These are phyloP conservation scores for Jamesozyma rosinii DNA, from an alignment of 805 yeast species.

Conservation along the genomic window DNA sequence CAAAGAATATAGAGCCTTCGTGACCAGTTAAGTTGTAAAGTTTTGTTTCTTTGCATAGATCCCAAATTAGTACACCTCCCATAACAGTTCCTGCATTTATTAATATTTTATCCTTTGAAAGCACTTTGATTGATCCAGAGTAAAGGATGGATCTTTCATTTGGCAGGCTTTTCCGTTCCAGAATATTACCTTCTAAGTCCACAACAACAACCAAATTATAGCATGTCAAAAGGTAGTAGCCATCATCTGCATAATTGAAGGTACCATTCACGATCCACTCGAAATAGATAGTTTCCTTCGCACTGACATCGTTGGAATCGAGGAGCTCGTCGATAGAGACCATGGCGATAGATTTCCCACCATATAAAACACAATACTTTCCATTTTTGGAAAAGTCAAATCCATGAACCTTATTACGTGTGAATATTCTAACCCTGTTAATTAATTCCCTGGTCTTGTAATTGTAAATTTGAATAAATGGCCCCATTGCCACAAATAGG, in stretches of 20 bases:
- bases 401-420: slow-evolving; percentile 78
- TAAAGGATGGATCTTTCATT: slow-evolving; percentile 76
- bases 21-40: slow-evolving; percentile 59
- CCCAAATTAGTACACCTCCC: slow-evolving; percentile 82
- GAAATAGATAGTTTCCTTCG: slow-evolving; percentile 43
- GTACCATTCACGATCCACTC: slow-evolving; percentile 75
- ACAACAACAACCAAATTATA: slow-evolving; percentile 50
- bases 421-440: slow-evolving; percentile 41
- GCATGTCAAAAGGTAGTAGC: slow-evolving; percentile 57
- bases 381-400: slow-evolving; percentile 37
- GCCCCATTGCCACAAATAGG: slow-evolving; percentile 64
- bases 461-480: slow-evolving; percentile 47
- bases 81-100: slow-evolving; percentile 90
- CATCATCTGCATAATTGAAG: slow-evolving; percentile 34
- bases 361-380: slow-evolving; percentile 40
- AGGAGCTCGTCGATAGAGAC: slow-evolving; percentile 29
- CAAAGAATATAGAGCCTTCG: slow-evolving; percentile 87
- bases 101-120: slow-evolving; percentile 35
- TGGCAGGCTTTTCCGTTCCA: slow-evolving; percentile 33
- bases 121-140: slow-evolving; percentile 64
- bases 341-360: slow-evolving; percentile 61
- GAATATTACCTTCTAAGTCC: slow-evolving; percentile 20
- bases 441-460: slow-evolving; percentile 34
- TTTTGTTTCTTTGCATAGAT: slow-evolving; percentile 35
- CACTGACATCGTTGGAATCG: slow-evolving; percentile 7